Percentiles rank a stretch among this genome's conserved stretches.
phyloP scores from a whole-genome alignment of 257 asterid genomes.

The Oldenlandia corymbosa region DNA sequence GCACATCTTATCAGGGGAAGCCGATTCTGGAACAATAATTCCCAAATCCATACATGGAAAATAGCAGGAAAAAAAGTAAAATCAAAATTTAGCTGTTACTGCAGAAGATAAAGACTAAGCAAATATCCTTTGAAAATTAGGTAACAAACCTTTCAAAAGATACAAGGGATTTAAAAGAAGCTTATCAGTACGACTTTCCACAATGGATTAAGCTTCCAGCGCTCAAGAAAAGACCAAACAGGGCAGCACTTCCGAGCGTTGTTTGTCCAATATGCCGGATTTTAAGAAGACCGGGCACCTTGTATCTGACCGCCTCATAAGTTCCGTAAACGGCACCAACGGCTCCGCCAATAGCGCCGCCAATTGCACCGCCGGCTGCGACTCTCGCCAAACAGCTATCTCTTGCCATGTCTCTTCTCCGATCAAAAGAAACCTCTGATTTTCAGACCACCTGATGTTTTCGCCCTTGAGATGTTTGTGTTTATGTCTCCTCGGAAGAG shows the following conservation, averaged over 20 bases:
- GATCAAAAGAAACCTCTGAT: too few species aligned
- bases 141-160: neutral
- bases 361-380: conserved; percentile 62
- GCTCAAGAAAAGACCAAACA: conserved; percentile 82
- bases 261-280: conserved; percentile 80
- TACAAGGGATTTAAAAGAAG: neutral
- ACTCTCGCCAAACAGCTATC: conserved; percentile 69
- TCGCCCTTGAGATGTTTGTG: too few species aligned
- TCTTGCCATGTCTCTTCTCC: conserved; percentile 49
- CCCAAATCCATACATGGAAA: too few species aligned
- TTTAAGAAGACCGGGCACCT: conserved; percentile 68
- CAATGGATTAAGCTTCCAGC: conserved; percentile 93
- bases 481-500: too few species aligned
- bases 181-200: conserved; percentile 63
- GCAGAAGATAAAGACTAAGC: neutral
- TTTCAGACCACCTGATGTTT: too few species aligned
- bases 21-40: neutral
- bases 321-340: conserved; percentile 38
- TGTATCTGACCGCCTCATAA: conserved; percentile 1
- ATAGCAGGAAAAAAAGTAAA: too few species aligned
- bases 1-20: neutral
- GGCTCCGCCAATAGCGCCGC: conserved; percentile 87
- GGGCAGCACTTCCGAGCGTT: conserved; percentile 77
- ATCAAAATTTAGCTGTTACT: too few species aligned
- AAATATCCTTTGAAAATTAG: neutral